Conservation (phyloP, 208 protist species). For the Sergeia podlipaevii region DNA sequence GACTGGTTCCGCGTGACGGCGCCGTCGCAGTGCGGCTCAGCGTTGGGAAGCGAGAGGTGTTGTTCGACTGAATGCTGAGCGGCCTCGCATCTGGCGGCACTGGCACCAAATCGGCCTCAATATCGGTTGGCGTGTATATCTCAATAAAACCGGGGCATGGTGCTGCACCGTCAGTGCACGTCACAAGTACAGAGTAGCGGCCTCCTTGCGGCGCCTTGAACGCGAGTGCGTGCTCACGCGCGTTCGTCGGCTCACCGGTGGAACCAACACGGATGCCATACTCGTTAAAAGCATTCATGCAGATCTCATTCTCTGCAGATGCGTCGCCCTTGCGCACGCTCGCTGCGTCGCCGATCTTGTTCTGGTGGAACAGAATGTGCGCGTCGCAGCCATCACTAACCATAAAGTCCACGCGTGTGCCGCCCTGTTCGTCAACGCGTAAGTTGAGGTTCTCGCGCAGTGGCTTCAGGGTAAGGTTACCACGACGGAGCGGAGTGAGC, state of each 20-base stretch:
- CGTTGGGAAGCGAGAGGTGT: slow-evolving; percentile 57
- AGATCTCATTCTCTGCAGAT: slow-evolving; percentile 44
- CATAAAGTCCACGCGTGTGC: slow-evolving; percentile 55
- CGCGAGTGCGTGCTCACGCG: slow-evolving; percentile 69
- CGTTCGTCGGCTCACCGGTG: slow-evolving; percentile 54
- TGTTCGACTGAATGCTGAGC: slow-evolving; percentile 26
- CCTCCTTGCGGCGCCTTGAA: slow-evolving; percentile 68
- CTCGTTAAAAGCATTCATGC: slow-evolving; percentile 65
- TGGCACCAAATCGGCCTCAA: slow-evolving; percentile 44
- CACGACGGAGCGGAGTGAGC: slow-evolving; percentile 68
- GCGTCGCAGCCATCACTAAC: slow-evolving; percentile 67
- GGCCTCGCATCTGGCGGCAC: slow-evolving; percentile 56
- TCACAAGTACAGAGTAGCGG: slow-evolving; percentile 53
- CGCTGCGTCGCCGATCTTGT: slow-evolving; percentile 32
- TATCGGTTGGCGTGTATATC: slow-evolving; percentile 50
- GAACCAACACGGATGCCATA: slow-evolving; percentile 60
- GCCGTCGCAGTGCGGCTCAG: slow-evolving; percentile 47
- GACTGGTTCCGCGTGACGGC: slow-evolving; percentile 37
- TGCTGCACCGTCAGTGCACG: slow-evolving; percentile 21
- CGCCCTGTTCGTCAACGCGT: slow-evolving; percentile 22
- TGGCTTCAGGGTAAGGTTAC: slow-evolving; percentile 49
- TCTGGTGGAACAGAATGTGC: slow-evolving; percentile 76
- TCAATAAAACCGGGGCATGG: slow-evolving; percentile 42
- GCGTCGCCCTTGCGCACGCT: slow-evolving; percentile 43
- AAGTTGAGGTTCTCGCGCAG: slow-evolving; percentile 25